Base-by-base conservation (phyloP, 1,284 basidiomycete species). In the Ustilago nuda region DNA sequence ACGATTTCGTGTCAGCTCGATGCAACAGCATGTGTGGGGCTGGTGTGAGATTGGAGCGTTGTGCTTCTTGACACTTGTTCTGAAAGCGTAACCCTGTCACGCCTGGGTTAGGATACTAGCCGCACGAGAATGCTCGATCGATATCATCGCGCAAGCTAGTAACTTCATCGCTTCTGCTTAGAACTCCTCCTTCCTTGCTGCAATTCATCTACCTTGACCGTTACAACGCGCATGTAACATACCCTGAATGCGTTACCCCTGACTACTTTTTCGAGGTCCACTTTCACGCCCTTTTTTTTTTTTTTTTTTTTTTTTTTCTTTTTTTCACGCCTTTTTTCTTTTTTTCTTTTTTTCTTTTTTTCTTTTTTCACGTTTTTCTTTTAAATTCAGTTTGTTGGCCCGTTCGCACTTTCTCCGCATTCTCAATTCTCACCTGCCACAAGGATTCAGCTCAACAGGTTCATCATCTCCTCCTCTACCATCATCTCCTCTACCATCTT, bases 201-300 rank as follows among this genome's bases (percentile, higher is more conserved):
- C n/a, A n/a, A n/a, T n/a, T n/a, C n/a, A n/a, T n/a, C n/a, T n/a
- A n/a, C n/a, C n/a, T n/a, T n/a, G n/a, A n/a, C n/a, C n/a, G n/a
- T n/a, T n/a, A n/a, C n/a, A n/a, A n/a, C n/a, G n/a, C n/a, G n/a
- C n/a, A n/a, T n/a, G n/a, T n/a, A n/a, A n/a, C n/a, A n/a, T 19
- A 19, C 19, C 19, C 17, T 6, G 43, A 17, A 27, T 27, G 2
- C 3, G 23, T 27, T 27, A 27, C 23, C 23, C 23, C 23, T 27
- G 23, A 27, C 23, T 3, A 27, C 23, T 27, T 27, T 27, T 27
- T 27, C 2, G 23, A 27, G 23, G 23, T 3, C 23, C 23, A 23
- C 53, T n/a, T 19, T 48, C 46, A 48, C 46, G 8, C 43, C 11
- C n/a, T 15, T 27, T 35, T 58, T 35, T 50, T 32, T 35, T 50